Base-by-base conservation (phyloP, 345 rosid genomes). In the Adansonia digitata region DNA sequence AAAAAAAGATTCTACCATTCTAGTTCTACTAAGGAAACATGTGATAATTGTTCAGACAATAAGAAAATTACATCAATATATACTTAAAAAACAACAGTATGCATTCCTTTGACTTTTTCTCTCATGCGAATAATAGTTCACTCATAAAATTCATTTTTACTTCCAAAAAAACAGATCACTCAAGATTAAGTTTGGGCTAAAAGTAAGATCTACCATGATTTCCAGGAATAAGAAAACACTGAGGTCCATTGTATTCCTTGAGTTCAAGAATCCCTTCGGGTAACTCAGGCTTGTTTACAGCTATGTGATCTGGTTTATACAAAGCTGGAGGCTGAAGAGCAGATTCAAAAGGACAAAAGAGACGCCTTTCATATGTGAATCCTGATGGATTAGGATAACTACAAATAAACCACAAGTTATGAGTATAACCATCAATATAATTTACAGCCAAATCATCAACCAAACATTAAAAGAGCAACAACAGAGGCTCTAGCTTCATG, bases 301-400 rank as follows among this genome's bases (percentile, higher is more conserved):
- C 96, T 52, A 95, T 82, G 74, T 90, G 88, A 78, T 89, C 90
- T 12, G 63, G 83, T 79, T 85, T 93, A 79, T 87, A 93, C 87
- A 91, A 95, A 13, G 84, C 76, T 14, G 99, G 99, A 77, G 98
- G 99, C 83, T 91, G 97, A 49, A 95, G 87, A 29, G 99, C 99
- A 87, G 88, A 90, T 81, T 95, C 99, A 81, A 95, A 95, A 60
- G 99, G 99, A 76, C 89, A 71, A 81, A 95, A 91, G 64, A 95
- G 85, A 79, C 99, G 94, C 81, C 80, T 90, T 82, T 93, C 97
- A 74, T 95, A 95, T 27, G 97, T 89, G 78, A 91, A 95, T 68
- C 86, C 77, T 63, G 98, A 95, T 20, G 99, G 99, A 87, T 95
- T 95, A 55, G 99, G 99, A 77, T 95, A 95, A 75, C 99, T 95